Evolutionary conservation across 2,329 filamentous ascomycete genomes (phyloP), one percentile per base, ranked within the genome.

Genomic region (Hirsutella minnesotensis): DNA sequence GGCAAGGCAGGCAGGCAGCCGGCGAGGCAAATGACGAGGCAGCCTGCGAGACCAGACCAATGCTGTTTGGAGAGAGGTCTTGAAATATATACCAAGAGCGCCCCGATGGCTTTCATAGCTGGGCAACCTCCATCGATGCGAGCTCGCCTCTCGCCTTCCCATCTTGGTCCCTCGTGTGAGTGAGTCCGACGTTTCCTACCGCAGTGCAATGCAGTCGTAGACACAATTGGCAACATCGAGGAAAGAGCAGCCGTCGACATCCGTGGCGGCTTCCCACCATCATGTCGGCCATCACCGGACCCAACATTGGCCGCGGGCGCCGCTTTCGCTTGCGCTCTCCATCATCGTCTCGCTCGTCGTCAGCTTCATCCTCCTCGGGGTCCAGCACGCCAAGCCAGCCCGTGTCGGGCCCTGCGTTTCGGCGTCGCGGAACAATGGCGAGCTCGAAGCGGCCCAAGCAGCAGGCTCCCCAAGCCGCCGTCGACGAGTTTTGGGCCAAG

Each of bases 401-500:
- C 13, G 3, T 21, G 18, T 19, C 15, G 16, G 8, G 3, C 22
- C 19, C 27, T n/a, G 16, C n/a, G 18, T n/a, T 19, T 5, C 40
- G 24, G 12, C 24, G 24, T 27, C 24, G 24, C 24, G 12, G n/a
- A 13, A 33, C 42, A 8, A 20, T 31, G 39, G 19, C 21, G 40
- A n/a, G 7, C 19, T 27, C n/a, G 27, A 41, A 35, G 27, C 36
- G 31, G 33, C 46, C 51, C 39, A 74, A 70, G 51, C 69, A 73
- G 44, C 71, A 76, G 52, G 63, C 77, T 8, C 82, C 83, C 0
- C 84, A 89, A 57, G 71, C 77, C 45, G 71, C 68, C 21, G 75
- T 89, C 44, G 75, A 85, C 50, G 74, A 82, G 46, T 87, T 87
- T 56, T 89, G 83, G 84, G 62, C 69, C 41, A 79, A 77, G 44